Conservation (phyloP, 148 eudicot species). For the Vaccinium corymbosum region DNA sequence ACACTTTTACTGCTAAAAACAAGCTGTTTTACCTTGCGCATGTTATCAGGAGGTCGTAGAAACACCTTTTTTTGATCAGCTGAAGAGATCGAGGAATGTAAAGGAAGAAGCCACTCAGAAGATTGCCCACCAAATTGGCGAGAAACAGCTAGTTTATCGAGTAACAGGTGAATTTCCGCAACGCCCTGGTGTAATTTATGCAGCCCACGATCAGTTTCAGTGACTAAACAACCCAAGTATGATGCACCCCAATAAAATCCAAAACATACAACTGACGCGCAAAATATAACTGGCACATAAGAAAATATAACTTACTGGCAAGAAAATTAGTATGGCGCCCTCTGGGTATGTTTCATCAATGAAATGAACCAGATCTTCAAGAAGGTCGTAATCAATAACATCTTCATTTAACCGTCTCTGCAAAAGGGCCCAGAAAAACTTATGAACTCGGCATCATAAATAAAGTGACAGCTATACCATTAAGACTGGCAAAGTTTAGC, state of each 20-base stretch:
- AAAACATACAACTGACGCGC: not conserved
- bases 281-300: not conserved
- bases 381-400: constrained; percentile 91
- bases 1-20: not conserved
- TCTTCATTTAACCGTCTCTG: constrained; percentile 93
- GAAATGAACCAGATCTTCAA: constrained; percentile 87
- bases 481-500: not conserved
- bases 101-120: constrained; percentile 87
- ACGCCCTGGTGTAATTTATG: constrained; percentile 56
- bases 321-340: constrained; percentile 89
- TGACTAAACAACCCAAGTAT: not conserved
- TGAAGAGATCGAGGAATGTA: constrained; percentile 89
- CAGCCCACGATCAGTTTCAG: constrained; percentile 1
- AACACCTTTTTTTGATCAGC: constrained; percentile 89
- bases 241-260: not conserved
- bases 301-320: constrained; percentile 56
- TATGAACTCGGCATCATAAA: not conserved
- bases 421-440: constrained; percentile 15
- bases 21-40: constrained; percentile 65
- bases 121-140: constrained; percentile 76
- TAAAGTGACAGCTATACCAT: not conserved
- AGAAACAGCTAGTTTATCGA: constrained; percentile 76
- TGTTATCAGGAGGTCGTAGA: constrained; percentile 57
- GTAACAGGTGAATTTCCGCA: constrained; percentile 69
- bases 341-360: constrained; percentile 80